These are phyloP conservation scores for Pyrenophora teres DNA, from an alignment of 2,329 filamentous ascomycete genomes.

Conservation along the genomic window DNA sequence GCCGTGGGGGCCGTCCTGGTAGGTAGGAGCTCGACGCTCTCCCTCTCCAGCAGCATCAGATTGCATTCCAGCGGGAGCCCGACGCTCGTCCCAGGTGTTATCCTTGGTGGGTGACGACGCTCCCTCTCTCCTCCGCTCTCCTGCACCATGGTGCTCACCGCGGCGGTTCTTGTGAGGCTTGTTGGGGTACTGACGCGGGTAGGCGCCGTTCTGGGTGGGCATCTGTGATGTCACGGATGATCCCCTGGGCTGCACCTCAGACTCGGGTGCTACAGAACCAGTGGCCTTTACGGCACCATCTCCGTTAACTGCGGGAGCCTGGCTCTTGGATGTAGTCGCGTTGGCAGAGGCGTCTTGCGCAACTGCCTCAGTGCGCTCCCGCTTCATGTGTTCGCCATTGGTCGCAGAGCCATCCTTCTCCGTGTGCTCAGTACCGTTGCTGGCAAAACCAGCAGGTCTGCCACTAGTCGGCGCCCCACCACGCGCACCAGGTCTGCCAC, in stretches of 20 bases:
- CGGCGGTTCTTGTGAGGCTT: slow-evolving; percentile 39
- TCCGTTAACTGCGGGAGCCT: slow-evolving; percentile 24
- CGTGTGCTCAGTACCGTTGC: slow-evolving; percentile 44
- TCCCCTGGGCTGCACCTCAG: slow-evolving; percentile 30
- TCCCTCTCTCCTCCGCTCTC: slow-evolving; percentile 42
- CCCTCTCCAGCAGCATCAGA: slow-evolving; percentile 41
- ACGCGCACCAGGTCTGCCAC: slow-evolving; percentile 58
- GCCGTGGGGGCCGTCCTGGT: slow-evolving; percentile 37
- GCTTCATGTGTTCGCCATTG: slow-evolving; percentile 43
- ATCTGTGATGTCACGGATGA: slow-evolving; percentile 23
- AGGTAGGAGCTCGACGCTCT: slow-evolving; percentile 35
- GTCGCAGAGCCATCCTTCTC: slow-evolving; percentile 44
- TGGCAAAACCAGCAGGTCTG: slow-evolving; percentile 50
- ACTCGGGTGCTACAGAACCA: slow-evolving; percentile 24
- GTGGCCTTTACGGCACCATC: slow-evolving; percentile 32
- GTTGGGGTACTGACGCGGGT: slow-evolving; percentile 38
- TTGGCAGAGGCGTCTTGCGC: slow-evolving; percentile 14
- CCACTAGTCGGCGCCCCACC: slow-evolving; percentile 61
- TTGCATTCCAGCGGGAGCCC: slow-evolving; percentile 39
- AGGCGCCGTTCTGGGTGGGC: slow-evolving; percentile 30
- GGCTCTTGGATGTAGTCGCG: slow-evolving; percentile 35
- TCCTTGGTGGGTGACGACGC: slow-evolving; percentile 42
- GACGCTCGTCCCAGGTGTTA: slow-evolving; percentile 35
- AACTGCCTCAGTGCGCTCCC: slow-evolving; percentile 43
- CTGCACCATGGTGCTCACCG: slow-evolving; percentile 33